Conservation (phyloP, 495 filamentous ascomycete genomes). For the Aspergillus homomorphus region DNA sequence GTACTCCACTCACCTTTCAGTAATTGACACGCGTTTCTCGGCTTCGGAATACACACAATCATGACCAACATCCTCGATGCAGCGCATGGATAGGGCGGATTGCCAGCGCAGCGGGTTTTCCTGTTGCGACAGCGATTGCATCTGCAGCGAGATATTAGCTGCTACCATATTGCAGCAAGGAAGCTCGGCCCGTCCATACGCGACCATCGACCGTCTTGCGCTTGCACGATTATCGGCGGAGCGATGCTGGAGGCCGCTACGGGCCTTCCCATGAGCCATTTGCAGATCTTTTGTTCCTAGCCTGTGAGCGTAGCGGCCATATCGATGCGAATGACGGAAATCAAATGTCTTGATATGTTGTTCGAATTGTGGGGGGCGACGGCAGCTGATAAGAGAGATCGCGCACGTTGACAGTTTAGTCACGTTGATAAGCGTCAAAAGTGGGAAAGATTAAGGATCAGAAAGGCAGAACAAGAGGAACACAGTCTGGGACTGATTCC, state of each 20-base stretch:
- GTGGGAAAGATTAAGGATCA: not conserved
- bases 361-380: not conserved
- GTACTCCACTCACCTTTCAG: slow-evolving; percentile 26
- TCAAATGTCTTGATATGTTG: not conserved
- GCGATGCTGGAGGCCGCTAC: slow-evolving; percentile 15
- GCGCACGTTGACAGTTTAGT: not conserved
- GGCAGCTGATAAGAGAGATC: not conserved
- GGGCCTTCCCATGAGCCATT: slow-evolving; percentile 30
- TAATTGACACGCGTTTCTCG: slow-evolving; percentile 36
- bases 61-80: slow-evolving; percentile 30
- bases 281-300: slow-evolving; percentile 1
- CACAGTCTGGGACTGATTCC: not conserved
- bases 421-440: not conserved
- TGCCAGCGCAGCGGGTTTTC: slow-evolving; percentile 38
- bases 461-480: not conserved
- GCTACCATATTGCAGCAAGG: not conserved
- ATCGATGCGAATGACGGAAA: not conserved
- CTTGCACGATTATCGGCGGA: slow-evolving; percentile 19
- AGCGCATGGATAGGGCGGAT: slow-evolving; percentile 34
- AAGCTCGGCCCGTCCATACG: slow-evolving; percentile 18
- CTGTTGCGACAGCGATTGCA: slow-evolving; percentile 38
- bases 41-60: slow-evolving; percentile 39
- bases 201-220: slow-evolving; percentile 31
- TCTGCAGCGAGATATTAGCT: slow-evolving; percentile 15
- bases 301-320: slow-evolving; percentile 6